phyloP scores from a whole-genome alignment of 2,329 filamentous ascomycete species.

The Arthrobotrys megalospora region DNA sequence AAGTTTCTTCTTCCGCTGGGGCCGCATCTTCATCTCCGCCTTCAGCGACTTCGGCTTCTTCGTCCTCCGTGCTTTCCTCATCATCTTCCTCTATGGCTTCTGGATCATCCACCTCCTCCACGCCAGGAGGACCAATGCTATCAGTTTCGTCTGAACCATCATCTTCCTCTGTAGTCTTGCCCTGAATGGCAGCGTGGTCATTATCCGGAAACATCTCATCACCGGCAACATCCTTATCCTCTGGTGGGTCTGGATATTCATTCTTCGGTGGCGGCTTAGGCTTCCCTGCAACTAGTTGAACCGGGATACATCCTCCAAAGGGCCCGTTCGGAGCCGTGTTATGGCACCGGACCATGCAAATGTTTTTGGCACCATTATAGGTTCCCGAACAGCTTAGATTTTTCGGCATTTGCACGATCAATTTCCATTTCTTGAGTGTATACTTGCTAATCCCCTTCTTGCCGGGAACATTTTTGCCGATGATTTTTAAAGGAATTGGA shows the following conservation, averaged over 20 bases:
- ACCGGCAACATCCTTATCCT: neutral
- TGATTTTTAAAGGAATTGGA: slow-evolving; percentile 67
- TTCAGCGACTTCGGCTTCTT: neutral
- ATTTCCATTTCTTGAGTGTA: slow-evolving; percentile 1
- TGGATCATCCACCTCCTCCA: neutral
- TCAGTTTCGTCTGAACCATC: slow-evolving; percentile 7
- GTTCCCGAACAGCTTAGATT: slow-evolving; percentile 72
- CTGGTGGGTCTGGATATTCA: neutral
- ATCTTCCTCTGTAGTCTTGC: neutral
- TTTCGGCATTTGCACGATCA: slow-evolving; percentile 39
- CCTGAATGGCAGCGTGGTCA: neutral
- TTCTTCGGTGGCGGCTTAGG: slow-evolving; percentile 14
- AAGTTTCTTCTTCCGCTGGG: neutral
- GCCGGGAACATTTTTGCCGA: slow-evolving; percentile 74
- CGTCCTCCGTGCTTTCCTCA: neutral
- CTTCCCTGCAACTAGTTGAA: slow-evolving; percentile 70
- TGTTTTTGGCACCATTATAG: slow-evolving; percentile 45
- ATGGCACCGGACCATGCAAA: slow-evolving; percentile 75
- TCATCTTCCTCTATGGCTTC: slow-evolving; percentile 9
- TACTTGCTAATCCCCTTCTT: slow-evolving; percentile 66
- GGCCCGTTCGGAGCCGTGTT: slow-evolving; percentile 74
- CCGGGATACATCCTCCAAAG: slow-evolving; percentile 74
- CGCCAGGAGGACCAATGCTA: neutral
- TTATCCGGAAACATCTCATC: neutral
- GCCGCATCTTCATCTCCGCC: neutral